A percentile compares a stretch with the other conserved stretches of the same genome.
These are phyloP conservation scores for Talaromyces borbonicus DNA, from an alignment of 495 filamentous ascomycete species.

Conservation along the genomic window DNA sequence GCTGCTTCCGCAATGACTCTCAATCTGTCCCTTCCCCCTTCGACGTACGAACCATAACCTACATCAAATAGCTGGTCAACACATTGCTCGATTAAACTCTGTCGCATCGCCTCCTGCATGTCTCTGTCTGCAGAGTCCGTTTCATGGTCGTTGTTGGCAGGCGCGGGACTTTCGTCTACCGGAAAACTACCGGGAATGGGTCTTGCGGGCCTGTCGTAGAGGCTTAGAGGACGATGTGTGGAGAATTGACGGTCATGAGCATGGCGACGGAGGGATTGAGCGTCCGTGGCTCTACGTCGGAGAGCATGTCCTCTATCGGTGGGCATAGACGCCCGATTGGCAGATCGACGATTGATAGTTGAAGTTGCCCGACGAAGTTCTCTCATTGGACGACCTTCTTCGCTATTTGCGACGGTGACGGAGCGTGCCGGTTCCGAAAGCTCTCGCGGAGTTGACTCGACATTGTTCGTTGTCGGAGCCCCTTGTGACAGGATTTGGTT, in stretches of 20 bases:
- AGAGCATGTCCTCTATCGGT: background rate
- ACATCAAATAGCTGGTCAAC: constrained; percentile 35
- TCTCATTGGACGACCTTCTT: background rate
- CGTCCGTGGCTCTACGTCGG: constrained; percentile 24
- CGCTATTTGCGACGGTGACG: background rate
- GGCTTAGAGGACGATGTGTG: constrained; percentile 4
- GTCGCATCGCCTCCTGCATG: constrained; percentile 4
- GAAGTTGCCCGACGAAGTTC: background rate
- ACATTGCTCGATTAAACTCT: constrained; percentile 32
- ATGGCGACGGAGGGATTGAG: constrained; percentile 14
- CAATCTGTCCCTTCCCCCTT: constrained; percentile 35
- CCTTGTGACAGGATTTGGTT: no score
- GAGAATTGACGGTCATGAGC: constrained; percentile 8
- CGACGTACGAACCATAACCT: constrained; percentile 37
- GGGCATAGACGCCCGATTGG: no score
- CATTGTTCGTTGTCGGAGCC: no score
- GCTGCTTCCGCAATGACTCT: constrained; percentile 43
- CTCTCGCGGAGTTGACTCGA: no score
- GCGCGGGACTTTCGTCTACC: constrained; percentile 15
- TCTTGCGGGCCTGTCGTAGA: constrained; percentile 4
- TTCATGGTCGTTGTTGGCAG: background rate
- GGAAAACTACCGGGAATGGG: constrained; percentile 22
- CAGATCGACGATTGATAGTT: background rate
- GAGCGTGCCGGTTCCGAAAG: no score
- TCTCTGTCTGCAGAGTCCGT: background rate